Evolutionary conservation across 2,329 filamentous ascomycete species (phyloP), one percentile per base, ranked within the genome.

Genomic region (Mycosphaerella sp.): DNA sequence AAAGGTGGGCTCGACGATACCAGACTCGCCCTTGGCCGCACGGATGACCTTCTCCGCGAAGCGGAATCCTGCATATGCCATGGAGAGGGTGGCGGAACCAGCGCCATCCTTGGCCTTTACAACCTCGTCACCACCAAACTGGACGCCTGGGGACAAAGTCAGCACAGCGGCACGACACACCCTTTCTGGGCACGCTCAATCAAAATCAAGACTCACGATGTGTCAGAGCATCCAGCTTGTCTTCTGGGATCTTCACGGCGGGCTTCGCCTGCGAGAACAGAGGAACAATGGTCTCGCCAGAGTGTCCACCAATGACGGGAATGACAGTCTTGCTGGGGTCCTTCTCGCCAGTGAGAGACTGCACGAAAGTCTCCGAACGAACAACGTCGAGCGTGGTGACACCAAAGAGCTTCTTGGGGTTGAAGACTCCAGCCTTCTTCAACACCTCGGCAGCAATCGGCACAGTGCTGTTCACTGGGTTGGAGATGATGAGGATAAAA

Each of bases 331-430:
- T 86, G 67, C 86, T 81, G 56, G 91, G 89, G 72, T 92, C 84
- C 71, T 85, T 82, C 76, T 87, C 84, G 75, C 91, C 90, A 59
- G 81, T 81, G 68, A 95, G 86, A 69, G 89, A 84, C 66, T 89
- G 87, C 58, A 95, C 88, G 72, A 98, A 98, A 62, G 91, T 96
- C 81, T 96, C 90, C 64, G 93, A 90, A 72, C 93, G 92, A 70
- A 98, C 93, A 67, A 98, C 91, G 74, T 98, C 93, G 66, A 98
- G 86, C 47, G 93, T 97, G 70, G 93, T 98, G 71, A 98, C 93
- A 81, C 93, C 93, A 70, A 98, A 98, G 60, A 98, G 86, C 73
- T 87, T 90, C 82, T 93, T 87, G 64, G 93, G 80, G 80, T 98
- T 87, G 77, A 97, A 98, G 69, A 95, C 89, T 66, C 85, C 85